phyloP scores from a whole-genome alignment of 306 rosid species.

The Quercus cerris region DNA sequence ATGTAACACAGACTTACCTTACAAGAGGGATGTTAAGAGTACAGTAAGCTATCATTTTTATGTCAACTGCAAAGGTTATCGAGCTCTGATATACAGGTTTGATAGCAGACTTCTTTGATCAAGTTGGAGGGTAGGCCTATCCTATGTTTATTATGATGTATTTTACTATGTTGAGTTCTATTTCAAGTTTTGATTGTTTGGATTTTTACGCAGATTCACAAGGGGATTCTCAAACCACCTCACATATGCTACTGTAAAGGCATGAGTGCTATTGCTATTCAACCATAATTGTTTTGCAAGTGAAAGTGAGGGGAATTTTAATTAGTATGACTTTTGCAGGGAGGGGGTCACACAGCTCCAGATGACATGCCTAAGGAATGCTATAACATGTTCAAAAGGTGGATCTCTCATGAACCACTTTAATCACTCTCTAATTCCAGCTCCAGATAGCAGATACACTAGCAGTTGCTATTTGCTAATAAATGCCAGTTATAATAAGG shows the following conservation, averaged over 20 bases:
- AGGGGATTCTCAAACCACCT: too few species aligned
- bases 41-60: conserved; percentile 36
- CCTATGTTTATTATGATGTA: background rate
- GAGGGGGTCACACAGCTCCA: too few species aligned
- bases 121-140: conserved; percentile 44
- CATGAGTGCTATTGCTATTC: background rate
- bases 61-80: conserved; percentile 36
- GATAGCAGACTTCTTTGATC: background rate
- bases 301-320: background rate
- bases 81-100: conserved; percentile 50
- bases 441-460: conserved; percentile 1
- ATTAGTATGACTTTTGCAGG: background rate
- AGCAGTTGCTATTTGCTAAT: too few species aligned
- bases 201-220: too few species aligned
- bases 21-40: background rate
- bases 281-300: background rate
- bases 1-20: conserved; percentile 12
- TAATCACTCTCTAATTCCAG: background rate
- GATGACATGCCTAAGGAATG: too few species aligned
- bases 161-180: background rate
- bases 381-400: conserved; percentile 2
- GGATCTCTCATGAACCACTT: background rate
- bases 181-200: background rate
- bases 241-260: conserved; percentile 52
- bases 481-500: too few species aligned